Conservation (phyloP, 139 green algal genomes). For the Coccomyxa sp. region DNA sequence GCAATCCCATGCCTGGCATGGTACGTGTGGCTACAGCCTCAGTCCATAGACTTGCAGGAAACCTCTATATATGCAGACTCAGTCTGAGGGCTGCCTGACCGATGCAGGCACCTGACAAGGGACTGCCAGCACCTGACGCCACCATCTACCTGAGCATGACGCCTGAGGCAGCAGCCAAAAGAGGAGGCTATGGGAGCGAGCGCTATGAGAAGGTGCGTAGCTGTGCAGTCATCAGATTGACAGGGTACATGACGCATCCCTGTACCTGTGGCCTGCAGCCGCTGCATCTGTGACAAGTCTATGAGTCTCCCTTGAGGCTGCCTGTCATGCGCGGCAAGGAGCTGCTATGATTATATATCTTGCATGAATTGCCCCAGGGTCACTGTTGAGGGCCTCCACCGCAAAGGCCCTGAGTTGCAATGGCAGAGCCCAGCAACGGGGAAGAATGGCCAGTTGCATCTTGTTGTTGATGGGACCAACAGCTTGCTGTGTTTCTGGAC, state of each 20-base stretch:
- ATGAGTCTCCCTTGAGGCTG: not conserved
- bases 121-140: constrained; percentile 80
- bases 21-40: too few relatives aligned
- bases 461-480: too few relatives aligned
- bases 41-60: too few relatives aligned
- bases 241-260: not conserved
- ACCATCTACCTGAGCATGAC: constrained; percentile 77
- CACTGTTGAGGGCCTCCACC: too few relatives aligned
- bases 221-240: not conserved
- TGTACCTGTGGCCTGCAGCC: not conserved
- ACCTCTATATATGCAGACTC: too few relatives aligned
- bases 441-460: too few relatives aligned
- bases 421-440: not conserved
- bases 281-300: not conserved
- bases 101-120: constrained; percentile 44
- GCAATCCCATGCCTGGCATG: too few relatives aligned
- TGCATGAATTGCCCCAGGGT: too few relatives aligned
- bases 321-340: not conserved
- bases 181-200: constrained; percentile 86
- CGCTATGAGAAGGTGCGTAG: constrained; percentile 63
- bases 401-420: too few relatives aligned
- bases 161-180: constrained; percentile 40
- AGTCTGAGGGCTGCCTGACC: too few relatives aligned
- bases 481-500: too few relatives aligned
- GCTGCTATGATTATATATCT: not conserved